phyloP scores from a whole-genome alignment of 768 basidiomycete species.

The Amanita pseudoporphyria region DNA sequence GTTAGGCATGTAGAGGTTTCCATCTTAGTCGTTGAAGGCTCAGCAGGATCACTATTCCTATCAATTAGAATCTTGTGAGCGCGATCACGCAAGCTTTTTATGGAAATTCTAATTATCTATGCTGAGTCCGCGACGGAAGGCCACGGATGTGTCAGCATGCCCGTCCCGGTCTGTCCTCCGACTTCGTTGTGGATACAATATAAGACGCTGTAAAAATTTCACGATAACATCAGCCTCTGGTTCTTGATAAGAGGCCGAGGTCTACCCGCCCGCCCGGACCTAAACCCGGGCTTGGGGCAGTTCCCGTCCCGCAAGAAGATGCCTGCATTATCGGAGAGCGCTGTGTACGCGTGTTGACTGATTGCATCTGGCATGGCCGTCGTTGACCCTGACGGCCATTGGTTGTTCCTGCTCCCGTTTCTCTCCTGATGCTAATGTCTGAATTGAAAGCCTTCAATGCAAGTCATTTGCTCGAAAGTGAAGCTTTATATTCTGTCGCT shows the following conservation, averaged over 20 bases:
- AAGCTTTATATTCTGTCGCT: no score
- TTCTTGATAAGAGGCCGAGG: slow-evolving; percentile 44
- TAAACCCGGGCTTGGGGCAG: slow-evolving; percentile 36
- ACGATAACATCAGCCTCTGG: slow-evolving; percentile 69
- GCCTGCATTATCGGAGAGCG: no score
- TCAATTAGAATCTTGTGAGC: background rate
- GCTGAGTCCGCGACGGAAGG: slow-evolving; percentile 69
- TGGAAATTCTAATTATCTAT: slow-evolving; percentile 29
- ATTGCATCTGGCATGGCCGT: slow-evolving; percentile 37
- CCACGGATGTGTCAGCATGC: slow-evolving; percentile 57
- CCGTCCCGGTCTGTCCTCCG: slow-evolving; percentile 69
- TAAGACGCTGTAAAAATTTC: slow-evolving; percentile 53
- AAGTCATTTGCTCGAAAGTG: no score
- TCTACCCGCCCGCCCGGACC: no score
- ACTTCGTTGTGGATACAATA: slow-evolving; percentile 47
- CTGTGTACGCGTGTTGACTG: slow-evolving; percentile 12
- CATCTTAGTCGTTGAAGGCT: no score
- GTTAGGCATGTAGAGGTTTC: no score
- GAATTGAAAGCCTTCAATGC: no score
- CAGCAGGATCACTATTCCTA: background rate
- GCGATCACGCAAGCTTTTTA: slow-evolving; percentile 16
- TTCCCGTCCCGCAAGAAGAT: slow-evolving; percentile 36
- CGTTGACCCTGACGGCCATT: no score
- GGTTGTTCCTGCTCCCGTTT: no score
- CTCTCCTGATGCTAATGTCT: no score